Conservation (phyloP, 2,329 filamentous ascomycete genomes). For the Neonectria neomacrospora region DNA sequence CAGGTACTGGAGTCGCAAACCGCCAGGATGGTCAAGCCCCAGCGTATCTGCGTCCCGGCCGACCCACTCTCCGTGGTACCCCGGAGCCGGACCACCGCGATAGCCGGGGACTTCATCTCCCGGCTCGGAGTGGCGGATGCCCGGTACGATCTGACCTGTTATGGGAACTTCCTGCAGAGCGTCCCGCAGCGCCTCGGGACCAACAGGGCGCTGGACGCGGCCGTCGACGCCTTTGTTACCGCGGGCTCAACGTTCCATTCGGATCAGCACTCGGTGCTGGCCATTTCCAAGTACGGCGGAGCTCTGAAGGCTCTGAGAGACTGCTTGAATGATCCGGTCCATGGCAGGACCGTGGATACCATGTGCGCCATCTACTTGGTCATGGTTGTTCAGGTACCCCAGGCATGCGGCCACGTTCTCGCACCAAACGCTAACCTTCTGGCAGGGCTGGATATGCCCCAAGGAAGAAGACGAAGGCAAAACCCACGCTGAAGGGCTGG, state of each 20-base stretch:
- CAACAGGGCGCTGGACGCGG: conserved; percentile 58
- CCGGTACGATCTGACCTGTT: conserved; percentile 59
- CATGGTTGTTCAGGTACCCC: conserved; percentile 50
- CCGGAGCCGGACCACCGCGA: conserved; percentile 45
- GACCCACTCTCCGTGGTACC: conserved; percentile 33
- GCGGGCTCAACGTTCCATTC: conserved; percentile 41
- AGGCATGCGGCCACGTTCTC: neutral
- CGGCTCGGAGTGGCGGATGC: conserved; percentile 54
- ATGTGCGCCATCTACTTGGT: conserved; percentile 53
- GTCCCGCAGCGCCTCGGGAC: conserved; percentile 57
- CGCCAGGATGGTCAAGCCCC: neutral
- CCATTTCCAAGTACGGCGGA: conserved; percentile 46
- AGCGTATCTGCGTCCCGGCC: neutral
- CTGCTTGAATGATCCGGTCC: conserved; percentile 43
- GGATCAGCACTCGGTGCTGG: conserved; percentile 30
- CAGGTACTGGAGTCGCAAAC: conserved; percentile 31
- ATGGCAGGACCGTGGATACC: conserved; percentile 46
- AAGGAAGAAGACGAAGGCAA: conserved; percentile 39
- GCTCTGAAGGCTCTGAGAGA: conserved; percentile 45
- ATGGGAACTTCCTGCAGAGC: conserved; percentile 58
- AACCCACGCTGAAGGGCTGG: conserved; percentile 49
- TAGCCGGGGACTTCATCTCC: conserved; percentile 43
- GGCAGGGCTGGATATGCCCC: conserved; percentile 47
- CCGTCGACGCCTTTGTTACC: conserved; percentile 46
- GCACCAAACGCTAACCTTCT: neutral